Conservation (phyloP, 2,329 filamentous ascomycete genomes). For the Colletotrichum graminicola region DNA sequence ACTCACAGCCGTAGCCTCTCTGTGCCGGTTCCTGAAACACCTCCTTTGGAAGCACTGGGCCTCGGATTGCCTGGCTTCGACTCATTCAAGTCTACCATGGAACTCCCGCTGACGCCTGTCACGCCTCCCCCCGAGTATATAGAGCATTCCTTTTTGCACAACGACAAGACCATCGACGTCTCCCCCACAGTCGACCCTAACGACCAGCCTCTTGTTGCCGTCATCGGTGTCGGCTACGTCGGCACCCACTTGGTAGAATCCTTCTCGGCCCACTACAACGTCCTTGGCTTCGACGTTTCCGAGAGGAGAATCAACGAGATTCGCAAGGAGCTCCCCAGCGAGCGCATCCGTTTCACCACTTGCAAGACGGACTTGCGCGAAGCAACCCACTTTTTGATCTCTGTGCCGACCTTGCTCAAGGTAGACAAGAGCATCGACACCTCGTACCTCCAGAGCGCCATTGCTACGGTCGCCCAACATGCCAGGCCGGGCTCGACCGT, state of each 20-base stretch:
- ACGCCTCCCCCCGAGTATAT: conserved; percentile 14
- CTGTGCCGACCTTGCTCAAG: conserved; percentile 56
- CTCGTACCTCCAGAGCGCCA: conserved; percentile 52
- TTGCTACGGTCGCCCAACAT: conserved; percentile 49
- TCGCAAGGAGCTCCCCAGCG: conserved; percentile 45
- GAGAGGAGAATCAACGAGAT: conserved; percentile 53
- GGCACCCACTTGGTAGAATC: conserved; percentile 60
- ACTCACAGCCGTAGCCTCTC: conserved; percentile 17
- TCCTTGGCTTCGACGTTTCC: conserved; percentile 63
- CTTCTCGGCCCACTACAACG: conserved; percentile 55
- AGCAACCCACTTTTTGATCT: conserved; percentile 56
- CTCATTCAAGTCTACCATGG: conserved; percentile 1
- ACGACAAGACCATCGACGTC: conserved; percentile 13
- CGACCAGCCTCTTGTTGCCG: conserved; percentile 53
- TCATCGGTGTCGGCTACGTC: conserved; percentile 67
- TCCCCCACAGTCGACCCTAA: not conserved
- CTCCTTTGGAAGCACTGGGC: not conserved
- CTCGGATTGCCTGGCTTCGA: not conserved
- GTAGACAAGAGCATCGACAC: conserved; percentile 53
- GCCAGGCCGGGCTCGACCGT: conserved; percentile 52
- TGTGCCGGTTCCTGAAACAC: conserved; percentile 4
- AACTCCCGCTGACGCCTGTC: not conserved
- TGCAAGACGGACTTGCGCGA: conserved; percentile 45
- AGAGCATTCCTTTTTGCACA: conserved; percentile 4
- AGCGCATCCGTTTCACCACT: conserved; percentile 53